Conservation (phyloP, 2,329 filamentous ascomycete species). For the Colletotrichum karsti region DNA sequence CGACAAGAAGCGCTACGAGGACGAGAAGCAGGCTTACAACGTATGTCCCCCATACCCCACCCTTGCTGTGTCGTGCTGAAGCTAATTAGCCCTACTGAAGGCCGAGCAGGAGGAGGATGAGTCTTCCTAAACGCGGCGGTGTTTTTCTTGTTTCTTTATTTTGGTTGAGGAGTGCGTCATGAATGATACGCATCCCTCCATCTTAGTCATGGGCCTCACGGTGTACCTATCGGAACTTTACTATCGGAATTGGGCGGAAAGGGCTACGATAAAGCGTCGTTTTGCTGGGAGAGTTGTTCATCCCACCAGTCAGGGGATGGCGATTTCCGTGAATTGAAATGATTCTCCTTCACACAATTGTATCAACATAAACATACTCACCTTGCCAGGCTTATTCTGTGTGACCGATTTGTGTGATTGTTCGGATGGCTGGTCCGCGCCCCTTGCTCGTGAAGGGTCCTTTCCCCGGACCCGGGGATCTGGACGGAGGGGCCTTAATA, state of each 20-base stretch:
- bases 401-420: too few relatives aligned
- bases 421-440: neutral
- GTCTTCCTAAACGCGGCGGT: constrained; percentile 44
- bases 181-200: too few relatives aligned
- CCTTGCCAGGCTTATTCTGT: too few relatives aligned
- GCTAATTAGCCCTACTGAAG: constrained; percentile 49
- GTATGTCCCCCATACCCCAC: constrained; percentile 59
- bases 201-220: too few relatives aligned
- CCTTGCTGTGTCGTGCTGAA: constrained; percentile 15
- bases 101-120: constrained; percentile 67
- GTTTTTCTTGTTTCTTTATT: constrained; percentile 21
- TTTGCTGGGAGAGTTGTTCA: too few relatives aligned
- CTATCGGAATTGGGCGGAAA: too few relatives aligned
- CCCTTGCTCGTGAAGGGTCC: neutral
- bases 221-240: too few relatives aligned
- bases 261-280: too few relatives aligned
- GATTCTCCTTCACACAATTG: too few relatives aligned
- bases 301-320: too few relatives aligned
- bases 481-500: neutral
- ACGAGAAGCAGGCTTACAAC: constrained; percentile 95
- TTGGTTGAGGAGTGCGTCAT: neutral
- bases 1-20: constrained; percentile 99
- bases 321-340: too few relatives aligned
- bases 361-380: too few relatives aligned
- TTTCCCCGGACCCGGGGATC: neutral